Evolutionary conservation across 192 early-diverging fungal species (phyloP).

Genomic region (Spizellomyces punctatus): DNA sequence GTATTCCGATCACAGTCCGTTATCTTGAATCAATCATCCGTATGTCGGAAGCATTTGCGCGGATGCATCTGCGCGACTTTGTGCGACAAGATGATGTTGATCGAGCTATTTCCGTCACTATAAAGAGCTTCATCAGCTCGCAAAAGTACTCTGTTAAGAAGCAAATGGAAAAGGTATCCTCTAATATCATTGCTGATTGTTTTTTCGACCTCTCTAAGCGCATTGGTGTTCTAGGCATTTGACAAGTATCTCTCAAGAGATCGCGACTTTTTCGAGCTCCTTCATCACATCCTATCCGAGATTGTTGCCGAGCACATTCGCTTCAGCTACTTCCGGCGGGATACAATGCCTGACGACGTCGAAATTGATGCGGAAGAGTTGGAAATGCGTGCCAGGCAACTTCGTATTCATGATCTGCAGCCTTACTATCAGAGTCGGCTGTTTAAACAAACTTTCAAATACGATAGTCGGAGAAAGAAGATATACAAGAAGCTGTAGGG

Average conservation of each 20-base stretch:
- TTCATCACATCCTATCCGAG: constrained; percentile 74
- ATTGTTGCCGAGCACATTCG: constrained; percentile 76
- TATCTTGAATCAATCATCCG: constrained; percentile 84
- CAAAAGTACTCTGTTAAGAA: constrained; percentile 94
- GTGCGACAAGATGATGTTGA: constrained; percentile 91
- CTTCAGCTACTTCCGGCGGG: constrained; percentile 67
- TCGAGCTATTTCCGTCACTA: constrained; percentile 84
- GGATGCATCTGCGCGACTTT: constrained; percentile 93
- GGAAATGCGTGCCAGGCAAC: constrained; percentile 56
- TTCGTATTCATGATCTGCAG: constrained; percentile 68
- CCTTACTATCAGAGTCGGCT: constrained; percentile 60
- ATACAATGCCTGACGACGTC: constrained; percentile 59
- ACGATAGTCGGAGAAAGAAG: constrained; percentile 5
- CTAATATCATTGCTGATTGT: neutral
- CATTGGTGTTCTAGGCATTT: constrained; percentile 58
- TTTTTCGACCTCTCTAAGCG: neutral
- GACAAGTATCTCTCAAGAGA: constrained; percentile 78
- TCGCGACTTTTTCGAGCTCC: constrained; percentile 79
- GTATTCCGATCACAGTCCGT: constrained; percentile 80
- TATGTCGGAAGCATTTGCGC: constrained; percentile 86
- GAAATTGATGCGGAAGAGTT: constrained; percentile 67
- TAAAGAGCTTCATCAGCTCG: constrained; percentile 88
- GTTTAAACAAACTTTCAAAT: constrained; percentile 40
- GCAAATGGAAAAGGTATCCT: constrained; percentile 66
- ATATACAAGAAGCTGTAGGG: constrained; percentile 28